Conservation (phyloP, 768 basidiomycete species). For the Leccinellum rugosiceps region DNA sequence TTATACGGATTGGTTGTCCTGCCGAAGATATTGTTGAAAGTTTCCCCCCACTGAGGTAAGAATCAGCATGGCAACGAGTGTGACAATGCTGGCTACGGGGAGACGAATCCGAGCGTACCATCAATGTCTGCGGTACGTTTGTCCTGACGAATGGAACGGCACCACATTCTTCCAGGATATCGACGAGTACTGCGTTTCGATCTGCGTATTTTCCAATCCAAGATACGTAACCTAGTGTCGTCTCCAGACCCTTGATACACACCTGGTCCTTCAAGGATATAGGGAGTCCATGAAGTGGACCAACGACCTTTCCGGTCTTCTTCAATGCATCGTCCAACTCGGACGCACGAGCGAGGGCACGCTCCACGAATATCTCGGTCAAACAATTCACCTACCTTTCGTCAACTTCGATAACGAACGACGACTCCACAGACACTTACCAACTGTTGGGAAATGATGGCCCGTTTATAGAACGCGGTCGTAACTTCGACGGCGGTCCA, state of each 20-base stretch:
- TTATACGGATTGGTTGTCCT: conserved; percentile 77
- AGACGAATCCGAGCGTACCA: conserved; percentile 41
- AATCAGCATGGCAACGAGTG: neutral
- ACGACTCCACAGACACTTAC: conserved; percentile 35
- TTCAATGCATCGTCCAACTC: conserved; percentile 63
- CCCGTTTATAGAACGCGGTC: conserved; percentile 72
- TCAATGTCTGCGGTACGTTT: conserved; percentile 75
- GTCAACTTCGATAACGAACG: neutral
- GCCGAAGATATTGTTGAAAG: conserved; percentile 76
- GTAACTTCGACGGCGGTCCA: conserved; percentile 71
- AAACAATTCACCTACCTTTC: conserved; percentile 66
- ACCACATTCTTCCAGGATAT: conserved; percentile 63
- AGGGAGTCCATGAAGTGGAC: conserved; percentile 74
- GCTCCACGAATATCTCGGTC: conserved; percentile 80
- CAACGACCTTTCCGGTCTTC: conserved; percentile 60
- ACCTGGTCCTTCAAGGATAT: conserved; percentile 77
- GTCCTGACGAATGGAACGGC: conserved; percentile 72
- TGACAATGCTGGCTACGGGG: neutral
- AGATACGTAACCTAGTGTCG: conserved; percentile 72
- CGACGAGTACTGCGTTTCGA: conserved; percentile 59
- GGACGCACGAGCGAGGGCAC: conserved; percentile 59
- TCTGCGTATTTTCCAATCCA: conserved; percentile 62
- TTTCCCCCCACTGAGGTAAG: conserved; percentile 62
- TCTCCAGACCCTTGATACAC: conserved; percentile 63
- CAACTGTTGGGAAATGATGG: conserved; percentile 75